Base-by-base conservation (phyloP, 1,284 basidiomycete genomes). In the Cutaneotrichosporon mucoides region DNA sequence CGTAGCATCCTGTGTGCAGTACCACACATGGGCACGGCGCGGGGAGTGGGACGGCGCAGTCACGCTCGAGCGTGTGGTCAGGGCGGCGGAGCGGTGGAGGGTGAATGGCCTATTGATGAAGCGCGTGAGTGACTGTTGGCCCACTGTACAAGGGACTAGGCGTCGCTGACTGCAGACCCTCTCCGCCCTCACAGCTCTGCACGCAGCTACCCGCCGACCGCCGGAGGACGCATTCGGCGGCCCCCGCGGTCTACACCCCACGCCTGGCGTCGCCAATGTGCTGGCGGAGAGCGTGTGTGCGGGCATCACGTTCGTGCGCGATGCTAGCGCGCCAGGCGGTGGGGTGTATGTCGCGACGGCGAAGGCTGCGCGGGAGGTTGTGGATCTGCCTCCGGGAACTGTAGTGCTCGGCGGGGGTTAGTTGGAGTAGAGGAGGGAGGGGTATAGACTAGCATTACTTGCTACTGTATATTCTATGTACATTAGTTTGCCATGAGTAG, bases 21-120 rank as follows among this genome's bases (percentile, higher is more conserved):
- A 59, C 16, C 61, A 62, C 34, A 62, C 57, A 1, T 71, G 62
- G 60, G 69, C 66, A 24, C 57, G 69, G n/a, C 54, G 68, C n/a
- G 64, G 64, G 16, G 66, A 69, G 37, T 67, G 65, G 67, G 69
- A 71, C 33, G 69, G 66, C n/a, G 64, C 66, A 4, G 48, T 65
- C 15, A 53, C 60, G 33, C 49, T 70, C 36, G 69, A 64, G 24
- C 67, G 66, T 53, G 62, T 63, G 53, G 57, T 33, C 59, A 63
- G 38, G 24, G 63, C 59, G 10, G 61, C 60, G 1, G 61, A 62
- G 10, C 52, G 64, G 12, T 67, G 67, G 66, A 47, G 59, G 5
- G 41, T 55, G 38, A 12, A 2, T 40, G 38, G 12, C 9, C 24
- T 5, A 40, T 40, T 40, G 12, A 40, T 65, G 12, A 48, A 46